Evolutionary conservation across 2,329 filamentous ascomycete species (phyloP).

Genomic region (Thelonectria olida): DNA sequence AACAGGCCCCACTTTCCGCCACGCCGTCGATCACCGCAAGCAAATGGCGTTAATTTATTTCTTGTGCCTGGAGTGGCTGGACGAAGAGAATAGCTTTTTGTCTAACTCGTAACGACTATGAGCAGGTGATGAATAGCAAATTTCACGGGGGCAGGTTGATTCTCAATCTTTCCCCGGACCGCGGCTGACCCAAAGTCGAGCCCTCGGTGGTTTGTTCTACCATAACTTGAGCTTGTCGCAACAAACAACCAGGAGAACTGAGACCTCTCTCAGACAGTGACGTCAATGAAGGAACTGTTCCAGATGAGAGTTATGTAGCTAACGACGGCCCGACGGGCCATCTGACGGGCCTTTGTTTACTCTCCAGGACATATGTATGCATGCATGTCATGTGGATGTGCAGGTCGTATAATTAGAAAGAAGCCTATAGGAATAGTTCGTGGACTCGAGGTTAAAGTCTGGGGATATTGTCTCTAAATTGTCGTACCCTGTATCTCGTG

Average conservation of each 20-base stretch:
- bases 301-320: neutral
- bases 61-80: neutral
- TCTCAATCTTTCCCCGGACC: too few relatives aligned
- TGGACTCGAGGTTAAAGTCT: neutral
- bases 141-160: too few relatives aligned
- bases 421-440: neutral
- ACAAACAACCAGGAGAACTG: neutral
- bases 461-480: neutral
- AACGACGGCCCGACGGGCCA: neutral
- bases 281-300: neutral
- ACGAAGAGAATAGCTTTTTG: neutral
- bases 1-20: conserved; percentile 22
- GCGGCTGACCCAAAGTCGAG: too few relatives aligned
- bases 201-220: too few relatives aligned
- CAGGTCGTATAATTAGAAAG: neutral
- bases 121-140: too few relatives aligned
- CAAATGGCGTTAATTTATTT: conserved; percentile 11
- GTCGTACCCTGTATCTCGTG: neutral
- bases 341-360: neutral
- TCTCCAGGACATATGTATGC: neutral
- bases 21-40: conserved; percentile 30
- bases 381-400: neutral
- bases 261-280: neutral
- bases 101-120: too few relatives aligned
- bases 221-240: too few relatives aligned